A percentile compares a stretch with the other conserved stretches of the same genome.
Evolutionary conservation across 257 asterid species (phyloP).

Genomic region (Solanum sitiens): DNA sequence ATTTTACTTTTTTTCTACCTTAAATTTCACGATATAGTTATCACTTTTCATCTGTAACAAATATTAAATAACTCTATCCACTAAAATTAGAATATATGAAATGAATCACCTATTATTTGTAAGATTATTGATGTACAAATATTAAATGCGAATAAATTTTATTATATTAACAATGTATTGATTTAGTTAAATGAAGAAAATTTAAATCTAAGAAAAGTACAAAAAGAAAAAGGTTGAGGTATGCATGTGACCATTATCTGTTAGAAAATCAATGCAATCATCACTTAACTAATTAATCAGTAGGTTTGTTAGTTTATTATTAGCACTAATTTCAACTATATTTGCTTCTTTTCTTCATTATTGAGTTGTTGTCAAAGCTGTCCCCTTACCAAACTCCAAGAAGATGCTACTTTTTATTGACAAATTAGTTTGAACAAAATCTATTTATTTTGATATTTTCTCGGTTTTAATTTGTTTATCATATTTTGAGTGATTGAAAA

Average conservation of each 20-base stretch:
- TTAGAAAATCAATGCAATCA: neutral
- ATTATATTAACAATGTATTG: neutral
- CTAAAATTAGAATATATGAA: no score
- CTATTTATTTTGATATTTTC: neutral
- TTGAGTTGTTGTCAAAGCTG: neutral
- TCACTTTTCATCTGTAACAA: rapidly evolving
- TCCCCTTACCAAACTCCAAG: neutral
- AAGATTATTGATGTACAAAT: neutral
- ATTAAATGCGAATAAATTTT: neutral
- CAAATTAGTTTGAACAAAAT: neutral
- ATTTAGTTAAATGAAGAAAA: neutral
- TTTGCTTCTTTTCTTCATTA: neutral
- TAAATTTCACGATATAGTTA: no score
- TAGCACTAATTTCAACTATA: neutral
- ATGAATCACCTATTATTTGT: no score
- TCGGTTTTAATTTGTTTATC: neutral
- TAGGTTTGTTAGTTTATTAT: neutral
- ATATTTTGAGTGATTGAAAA: neutral
- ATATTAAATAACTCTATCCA: no score
- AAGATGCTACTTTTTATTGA: neutral
- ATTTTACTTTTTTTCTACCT: no score
- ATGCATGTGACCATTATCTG: neutral
- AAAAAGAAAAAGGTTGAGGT: neutral
- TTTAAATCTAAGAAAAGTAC: neutral
- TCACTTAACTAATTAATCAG: neutral